Base-by-base conservation (phyloP, 352 stramenopile species). In the Globisporangium uncinulatum region DNA sequence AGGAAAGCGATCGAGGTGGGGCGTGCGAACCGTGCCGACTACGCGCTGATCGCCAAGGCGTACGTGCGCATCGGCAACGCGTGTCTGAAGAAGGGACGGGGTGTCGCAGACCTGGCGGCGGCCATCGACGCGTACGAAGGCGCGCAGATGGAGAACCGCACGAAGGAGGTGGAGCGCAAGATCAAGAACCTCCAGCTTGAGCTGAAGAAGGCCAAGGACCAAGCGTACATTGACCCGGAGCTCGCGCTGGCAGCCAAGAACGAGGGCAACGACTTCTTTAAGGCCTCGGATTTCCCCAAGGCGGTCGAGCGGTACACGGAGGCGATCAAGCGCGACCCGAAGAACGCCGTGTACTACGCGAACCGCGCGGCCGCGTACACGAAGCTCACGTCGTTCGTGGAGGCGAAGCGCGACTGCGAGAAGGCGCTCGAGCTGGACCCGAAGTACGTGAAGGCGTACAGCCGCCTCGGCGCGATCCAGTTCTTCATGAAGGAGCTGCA, bases 401-500 rank as follows among this genome's bases (percentile, higher is more conserved):
- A 94, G 57, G 89, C 89, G 46, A 97, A 97, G 74, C 84, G 86
- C 62, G 86, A 95, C 63, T 98, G 97, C 61, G 95, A 99, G 72
- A 98, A 98, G 74, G 97, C 97, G 11, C 73, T 99, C 19, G 95
- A 98, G 57, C 69, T 99, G 17, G 97, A 99, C 74, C 92, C 92
- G 5, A 98, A 98, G 69, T 99, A 99, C 70, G 96, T 99, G 43
- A 99, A 99, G 81, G 97, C 97, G 13, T 99, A 97, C 81, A 95
- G 89, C 29, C 95, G 97, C 42, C 97, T 99, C 67, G 97, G 96
- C 19, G 97, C 98, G 58, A 99, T 99, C 70, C 95, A 99, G 78
- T 97, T 99, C 62, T 96, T 99, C 62, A 98, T 99, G 86, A 99
- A 99, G 82, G 96, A 99, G 63, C 98, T 98, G 79, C 97, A 99